Evolutionary conservation across 106 monocot species (phyloP).

Genomic region (Agapanthus africanus): DNA sequence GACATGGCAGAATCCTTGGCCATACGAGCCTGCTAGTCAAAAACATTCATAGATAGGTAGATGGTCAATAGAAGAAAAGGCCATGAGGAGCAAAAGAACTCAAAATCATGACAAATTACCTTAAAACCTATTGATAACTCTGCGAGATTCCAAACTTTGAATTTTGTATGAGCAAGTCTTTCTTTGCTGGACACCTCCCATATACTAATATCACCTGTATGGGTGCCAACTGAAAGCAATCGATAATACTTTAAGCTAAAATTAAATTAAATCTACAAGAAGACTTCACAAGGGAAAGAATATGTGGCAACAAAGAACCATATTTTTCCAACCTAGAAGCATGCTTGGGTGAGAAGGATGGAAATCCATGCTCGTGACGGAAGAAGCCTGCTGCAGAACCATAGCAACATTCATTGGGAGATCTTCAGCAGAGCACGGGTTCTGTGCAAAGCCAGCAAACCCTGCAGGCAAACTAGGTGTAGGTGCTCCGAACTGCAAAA

Average conservation of each 20-base stretch:
- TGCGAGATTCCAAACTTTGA: slow-evolving; percentile 31
- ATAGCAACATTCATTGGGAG: slow-evolving; percentile 31
- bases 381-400: slow-evolving; percentile 35
- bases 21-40: slow-evolving; percentile 31
- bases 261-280: too few species aligned
- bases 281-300: background rate
- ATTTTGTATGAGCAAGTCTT: slow-evolving; percentile 28
- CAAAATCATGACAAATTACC: too few species aligned
- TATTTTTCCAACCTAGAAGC: slow-evolving; percentile 37
- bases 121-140: slow-evolving; percentile 21
- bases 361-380: slow-evolving; percentile 47
- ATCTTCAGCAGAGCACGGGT: slow-evolving; percentile 20
- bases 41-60: too few species aligned
- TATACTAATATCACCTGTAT: slow-evolving; percentile 42
- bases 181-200: slow-evolving; percentile 41
- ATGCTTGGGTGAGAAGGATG: slow-evolving; percentile 34
- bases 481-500: slow-evolving; percentile 20
- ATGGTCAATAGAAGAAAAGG: too few species aligned
- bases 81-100: too few species aligned
- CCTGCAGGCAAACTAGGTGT: slow-evolving; percentile 18
- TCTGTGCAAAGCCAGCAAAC: slow-evolving; percentile 17
- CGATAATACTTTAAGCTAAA: background rate
- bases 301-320: background rate
- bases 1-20: slow-evolving; percentile 32
- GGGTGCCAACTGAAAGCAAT: slow-evolving; percentile 41